phyloP scores from a whole-genome alignment of 805 yeast species.

The Pichia exigua region DNA sequence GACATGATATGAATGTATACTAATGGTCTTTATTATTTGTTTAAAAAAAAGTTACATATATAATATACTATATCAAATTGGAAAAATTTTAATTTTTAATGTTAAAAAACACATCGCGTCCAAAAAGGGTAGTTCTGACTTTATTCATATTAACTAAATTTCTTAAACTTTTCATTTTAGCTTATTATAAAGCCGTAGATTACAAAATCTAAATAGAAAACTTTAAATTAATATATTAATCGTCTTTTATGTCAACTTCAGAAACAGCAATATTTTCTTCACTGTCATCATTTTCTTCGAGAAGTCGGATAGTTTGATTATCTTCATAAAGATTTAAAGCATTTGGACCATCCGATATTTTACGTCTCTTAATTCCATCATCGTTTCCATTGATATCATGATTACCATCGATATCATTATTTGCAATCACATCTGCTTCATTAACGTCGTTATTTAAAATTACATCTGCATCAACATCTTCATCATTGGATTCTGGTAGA shows the following conservation, averaged over 20 bases:
- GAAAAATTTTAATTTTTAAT: not conserved
- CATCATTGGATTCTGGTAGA: not conserved
- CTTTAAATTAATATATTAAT: not conserved
- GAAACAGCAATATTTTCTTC: not conserved
- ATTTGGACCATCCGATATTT: not conserved
- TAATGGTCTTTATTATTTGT: not conserved
- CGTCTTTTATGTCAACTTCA: too few species aligned
- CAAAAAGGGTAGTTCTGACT: not conserved
- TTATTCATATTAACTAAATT: too few species aligned
- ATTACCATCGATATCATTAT: not conserved
- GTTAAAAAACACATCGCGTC: not conserved
- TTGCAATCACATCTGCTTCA: not conserved
- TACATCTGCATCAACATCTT: not conserved
- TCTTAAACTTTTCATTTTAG: too few species aligned
- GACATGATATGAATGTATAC: slow-evolving; percentile 3
- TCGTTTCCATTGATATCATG: not conserved
- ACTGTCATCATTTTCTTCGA: not conserved
- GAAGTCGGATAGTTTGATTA: not conserved
- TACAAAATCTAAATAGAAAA: not conserved
- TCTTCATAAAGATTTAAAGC: not conserved
- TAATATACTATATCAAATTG: too few species aligned
- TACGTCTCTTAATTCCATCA: slow-evolving; percentile 11
- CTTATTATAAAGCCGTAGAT: too few species aligned
- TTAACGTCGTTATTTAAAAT: not conserved
- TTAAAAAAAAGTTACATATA: not conserved